phyloP scores from a whole-genome alignment of 371 early-diverging fungal species.

The Parasitella parasitica region DNA sequence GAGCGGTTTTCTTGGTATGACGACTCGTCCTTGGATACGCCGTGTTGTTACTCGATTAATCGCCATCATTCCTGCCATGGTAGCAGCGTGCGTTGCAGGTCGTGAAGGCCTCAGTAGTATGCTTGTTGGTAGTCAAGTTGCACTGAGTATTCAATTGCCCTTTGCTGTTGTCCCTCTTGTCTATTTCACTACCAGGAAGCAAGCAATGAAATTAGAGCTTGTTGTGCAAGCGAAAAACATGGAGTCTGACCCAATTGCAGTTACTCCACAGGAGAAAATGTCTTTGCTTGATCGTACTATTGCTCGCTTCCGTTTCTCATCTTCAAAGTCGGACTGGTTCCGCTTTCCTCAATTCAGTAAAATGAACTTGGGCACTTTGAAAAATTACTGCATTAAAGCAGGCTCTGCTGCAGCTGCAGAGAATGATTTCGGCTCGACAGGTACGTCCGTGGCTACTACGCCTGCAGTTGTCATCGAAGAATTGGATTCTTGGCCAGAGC shows the following conservation, averaged over 20 bases:
- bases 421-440: background rate
- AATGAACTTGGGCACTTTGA: slow-evolving; percentile 4
- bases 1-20: slow-evolving; percentile 78
- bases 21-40: slow-evolving; percentile 70
- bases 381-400: slow-evolving; percentile 10
- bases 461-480: background rate
- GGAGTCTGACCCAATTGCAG: background rate
- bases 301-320: slow-evolving; percentile 13
- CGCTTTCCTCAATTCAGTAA: slow-evolving; percentile 24
- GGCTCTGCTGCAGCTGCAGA: background rate
- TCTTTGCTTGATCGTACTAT: slow-evolving; percentile 20
- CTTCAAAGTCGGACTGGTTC: slow-evolving; percentile 15
- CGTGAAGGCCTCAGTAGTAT: slow-evolving; percentile 63
- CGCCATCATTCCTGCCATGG: slow-evolving; percentile 78
- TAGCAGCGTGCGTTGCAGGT: slow-evolving; percentile 66
- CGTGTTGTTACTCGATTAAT: slow-evolving; percentile 68
- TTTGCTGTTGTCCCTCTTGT: slow-evolving; percentile 82
- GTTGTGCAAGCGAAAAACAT: slow-evolving; percentile 22
- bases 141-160: slow-evolving; percentile 75
- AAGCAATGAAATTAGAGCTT: slow-evolving; percentile 50
- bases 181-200: slow-evolving; percentile 59
- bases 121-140: slow-evolving; percentile 77
- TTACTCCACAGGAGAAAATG: slow-evolving; percentile 11
- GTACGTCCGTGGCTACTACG: background rate
- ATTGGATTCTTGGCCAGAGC: slow-evolving; percentile 21